Base-by-base conservation (phyloP, 73 alveolate species). In the Paramecium primaurelia region DNA sequence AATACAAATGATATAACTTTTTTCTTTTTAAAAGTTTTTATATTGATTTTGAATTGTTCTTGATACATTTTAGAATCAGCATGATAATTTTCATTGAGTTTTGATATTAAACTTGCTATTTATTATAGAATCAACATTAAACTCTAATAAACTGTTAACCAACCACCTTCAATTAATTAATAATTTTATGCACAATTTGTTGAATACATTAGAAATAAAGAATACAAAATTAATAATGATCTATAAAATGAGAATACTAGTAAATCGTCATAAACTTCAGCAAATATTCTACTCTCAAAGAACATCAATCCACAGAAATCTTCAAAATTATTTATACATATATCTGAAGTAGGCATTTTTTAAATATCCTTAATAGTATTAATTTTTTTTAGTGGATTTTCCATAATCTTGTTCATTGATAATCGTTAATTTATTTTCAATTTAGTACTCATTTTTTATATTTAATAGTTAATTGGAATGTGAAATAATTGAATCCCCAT, bases 201-300 rank as follows among this genome's bases (percentile, higher is more conserved):
- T 16, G 88, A 30, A 22, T 30, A 75, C 18, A 75, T 37, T 2
- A 75, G 32, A 75, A 75, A 75, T 18, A 75, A 22, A 14, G 20
- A 37, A 40, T 75, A 75, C 7, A 37, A 32, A n/a, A 75, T 37
- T 0, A 75, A n/a, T 45, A 75, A 75, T 18, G 88, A 75, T 75
- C 88, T 75, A 75, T 75, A 75, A 20, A 75, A 75, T 14, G 88
- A 75, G 69, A 75, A 75, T 0, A 75, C 88, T 8, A 75, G 25
- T 22, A 75, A 75, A 75, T 75, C 88, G 26, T 75, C 88, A 75
- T 37, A 75, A 32, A 75, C 88, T 75, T 75, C 88, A 37, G 88
- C 88, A 34, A 34, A 75, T 2, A 75, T 40, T 38, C 88, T 75
- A 26, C 60, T 32, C 26, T 75, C 88, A 36, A 75, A 75, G n/a